Base-by-base conservation (phyloP, 352 stramenopile species). In the Phytopythium ostracodes region DNA sequence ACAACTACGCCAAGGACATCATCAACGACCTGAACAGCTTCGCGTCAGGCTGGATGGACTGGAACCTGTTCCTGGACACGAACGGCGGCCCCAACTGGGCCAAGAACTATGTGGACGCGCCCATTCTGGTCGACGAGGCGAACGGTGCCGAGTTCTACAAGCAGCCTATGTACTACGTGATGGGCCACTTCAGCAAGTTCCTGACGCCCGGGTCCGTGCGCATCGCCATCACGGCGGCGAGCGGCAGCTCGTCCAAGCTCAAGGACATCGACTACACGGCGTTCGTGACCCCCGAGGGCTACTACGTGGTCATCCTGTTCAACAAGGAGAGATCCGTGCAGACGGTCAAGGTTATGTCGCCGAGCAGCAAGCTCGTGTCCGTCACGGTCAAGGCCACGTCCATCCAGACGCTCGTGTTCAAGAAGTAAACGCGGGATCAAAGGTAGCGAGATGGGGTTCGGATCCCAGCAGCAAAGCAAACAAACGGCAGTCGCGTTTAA, bases 111-210 rank as follows among this genome's bases (percentile, higher is more conserved):
- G 74, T 80, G 17, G 74, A 87, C 53, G 75, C 82, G n/a, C 78
- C 81, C 4, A 83, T 91, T 29, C 56, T 91, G 46, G 67, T 84
- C 0, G 74, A 86, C 42, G 75, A 84, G 42, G 59, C 56, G 17
- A 51, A 35, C n/a, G 66, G 71, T 43, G 44, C 43, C 6, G 68
- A 87, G 56, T 83, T 92, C 61, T 86, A 88, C 60, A 84, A 87
- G 65, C 74, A 92, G 50, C 73, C 77, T 22, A 85, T 88, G 68
- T 91, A 87, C 72, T 92, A 89, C 60, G 64, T 83, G 40, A 66
- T 91, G 60, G 81, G 72, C n/a, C 81, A 91, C 51, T 71, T 90
- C 14, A 68, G 67, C 62, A 82, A 82, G 60, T 90, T 90, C 61
- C 52, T 89, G n/a, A 70, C 69, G 10, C 69, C 74, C 9, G 77